Evolutionary conservation across 192 early-diverging fungal genomes (phyloP).

Genomic region (Rhizoclosmatium globosum): DNA sequence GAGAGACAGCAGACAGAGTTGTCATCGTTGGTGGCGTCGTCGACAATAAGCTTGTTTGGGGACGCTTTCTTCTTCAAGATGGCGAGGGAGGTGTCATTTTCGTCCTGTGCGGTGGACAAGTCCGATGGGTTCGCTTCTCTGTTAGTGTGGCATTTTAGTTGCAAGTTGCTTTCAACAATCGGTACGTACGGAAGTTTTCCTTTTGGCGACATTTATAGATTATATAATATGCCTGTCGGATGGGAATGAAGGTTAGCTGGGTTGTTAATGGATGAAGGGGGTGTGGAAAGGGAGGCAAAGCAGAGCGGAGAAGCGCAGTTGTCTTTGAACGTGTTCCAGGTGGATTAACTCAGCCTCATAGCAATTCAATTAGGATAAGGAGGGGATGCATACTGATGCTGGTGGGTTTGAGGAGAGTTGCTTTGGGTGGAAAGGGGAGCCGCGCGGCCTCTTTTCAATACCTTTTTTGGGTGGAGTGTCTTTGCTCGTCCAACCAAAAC

Average conservation of each 20-base stretch:
- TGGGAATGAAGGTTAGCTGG: background rate
- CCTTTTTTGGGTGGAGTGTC: background rate
- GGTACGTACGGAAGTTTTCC: conserved; percentile 29
- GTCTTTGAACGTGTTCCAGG: background rate
- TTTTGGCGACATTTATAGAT: conserved; percentile 24
- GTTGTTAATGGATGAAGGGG: background rate
- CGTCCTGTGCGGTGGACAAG: conserved; percentile 46
- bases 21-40: conserved; percentile 96
- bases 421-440: background rate
- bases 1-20: conserved; percentile 93
- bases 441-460: background rate
- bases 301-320: background rate
- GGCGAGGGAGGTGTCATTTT: conserved; percentile 89
- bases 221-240: background rate
- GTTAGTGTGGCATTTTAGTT: conserved; percentile 3
- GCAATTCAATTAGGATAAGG: background rate
- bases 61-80: conserved; percentile 95
- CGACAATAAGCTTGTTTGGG: conserved; percentile 99
- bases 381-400: background rate
- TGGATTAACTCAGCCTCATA: background rate
- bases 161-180: background rate
- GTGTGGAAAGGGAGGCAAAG: background rate
- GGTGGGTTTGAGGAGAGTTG: background rate
- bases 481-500: too few species aligned
- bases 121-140: conserved; percentile 55